A percentile compares a stretch with the other conserved stretches of the same genome.
These are phyloP conservation scores for Barnettozyma siamensis DNA, from an alignment of 805 yeast species.

Conservation along the genomic window DNA sequence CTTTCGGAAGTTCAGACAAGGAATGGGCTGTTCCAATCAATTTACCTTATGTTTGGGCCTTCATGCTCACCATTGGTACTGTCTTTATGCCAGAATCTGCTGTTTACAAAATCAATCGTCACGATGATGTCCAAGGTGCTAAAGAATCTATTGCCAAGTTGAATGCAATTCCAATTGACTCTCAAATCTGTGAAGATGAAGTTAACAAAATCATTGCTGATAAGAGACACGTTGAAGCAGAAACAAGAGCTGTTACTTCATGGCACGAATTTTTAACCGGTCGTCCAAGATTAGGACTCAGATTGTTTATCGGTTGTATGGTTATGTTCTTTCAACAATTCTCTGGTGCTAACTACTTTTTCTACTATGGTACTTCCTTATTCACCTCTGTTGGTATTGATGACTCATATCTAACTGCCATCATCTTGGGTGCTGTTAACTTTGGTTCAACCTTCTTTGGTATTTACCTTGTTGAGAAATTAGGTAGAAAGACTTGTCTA, in stretches of 20 bases:
- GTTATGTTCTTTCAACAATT: slow-evolving; percentile 60
- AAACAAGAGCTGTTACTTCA: slow-evolving; percentile 46
- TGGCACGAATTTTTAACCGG: slow-evolving; percentile 61
- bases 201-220: slow-evolving; percentile 42
- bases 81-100: slow-evolving; percentile 66
- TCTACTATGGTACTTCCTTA: slow-evolving; percentile 60
- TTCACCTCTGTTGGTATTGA: slow-evolving; percentile 52
- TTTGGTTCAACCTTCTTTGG: slow-evolving; percentile 50
- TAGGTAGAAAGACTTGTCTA: slow-evolving; percentile 50
- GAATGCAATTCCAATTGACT: slow-evolving; percentile 43
- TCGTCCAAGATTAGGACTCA: slow-evolving; percentile 44
- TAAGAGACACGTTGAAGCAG: slow-evolving; percentile 10
- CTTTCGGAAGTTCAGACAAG: slow-evolving; percentile 38
- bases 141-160: slow-evolving; percentile 44
- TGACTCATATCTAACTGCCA: slow-evolving; percentile 57
- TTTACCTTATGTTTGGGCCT: slow-evolving; percentile 37
- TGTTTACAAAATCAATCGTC: slow-evolving; percentile 40
- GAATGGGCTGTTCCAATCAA: slow-evolving; percentile 70
- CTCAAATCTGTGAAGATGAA: slow-evolving; percentile 41
- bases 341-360: slow-evolving; percentile 60
- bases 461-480: slow-evolving; percentile 44
- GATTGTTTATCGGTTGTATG: slow-evolving; percentile 52
- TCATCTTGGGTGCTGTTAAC: slow-evolving; percentile 51
- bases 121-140: slow-evolving; percentile 46
- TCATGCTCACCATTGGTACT: slow-evolving; percentile 38